phyloP scores from a whole-genome alignment of 2,329 filamentous ascomycete genomes.

The Coniochaeta sp. region DNA sequence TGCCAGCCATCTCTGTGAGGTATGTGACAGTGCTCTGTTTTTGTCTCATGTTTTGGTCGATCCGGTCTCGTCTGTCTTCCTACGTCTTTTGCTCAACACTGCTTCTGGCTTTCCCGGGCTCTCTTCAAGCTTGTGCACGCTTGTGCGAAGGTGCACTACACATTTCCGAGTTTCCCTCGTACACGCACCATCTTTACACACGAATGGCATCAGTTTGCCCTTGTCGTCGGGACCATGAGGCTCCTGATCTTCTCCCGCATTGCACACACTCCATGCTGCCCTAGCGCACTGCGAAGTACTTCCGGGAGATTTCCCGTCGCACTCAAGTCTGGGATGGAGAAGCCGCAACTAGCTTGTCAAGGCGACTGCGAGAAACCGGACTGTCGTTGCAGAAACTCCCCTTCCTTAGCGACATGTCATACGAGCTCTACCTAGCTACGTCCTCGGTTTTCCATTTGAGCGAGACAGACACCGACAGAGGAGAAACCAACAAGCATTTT shows the following conservation, averaged over 20 bases:
- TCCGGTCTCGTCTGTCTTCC: too few species aligned
- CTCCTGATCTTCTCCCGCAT: not conserved
- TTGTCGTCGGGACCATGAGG: not conserved
- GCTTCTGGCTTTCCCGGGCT: too few species aligned
- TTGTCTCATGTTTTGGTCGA: too few species aligned
- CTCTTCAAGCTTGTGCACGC: too few species aligned
- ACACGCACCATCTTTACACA: not conserved
- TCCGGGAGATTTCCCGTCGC: too few species aligned
- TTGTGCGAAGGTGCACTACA: too few species aligned
- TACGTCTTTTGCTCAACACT: too few species aligned
- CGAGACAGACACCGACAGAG: not conserved
- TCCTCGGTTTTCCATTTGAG: not conserved
- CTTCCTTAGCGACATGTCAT: not conserved
- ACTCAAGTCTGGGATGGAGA: not conserved
- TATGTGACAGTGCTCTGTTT: too few species aligned
- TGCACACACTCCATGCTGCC: not conserved
- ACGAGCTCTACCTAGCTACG: not conserved
- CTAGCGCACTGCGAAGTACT: not conserved
- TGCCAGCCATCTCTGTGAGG: too few species aligned
- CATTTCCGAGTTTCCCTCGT: too few species aligned
- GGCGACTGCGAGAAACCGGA: not conserved
- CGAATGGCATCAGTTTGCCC: not conserved
- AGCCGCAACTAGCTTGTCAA: not conserved
- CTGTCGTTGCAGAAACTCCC: not conserved
- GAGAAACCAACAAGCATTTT: conserved; percentile 5